phyloP scores from a whole-genome alignment of 2,329 filamentous ascomycete species.

The Periconia macrospinosa region DNA sequence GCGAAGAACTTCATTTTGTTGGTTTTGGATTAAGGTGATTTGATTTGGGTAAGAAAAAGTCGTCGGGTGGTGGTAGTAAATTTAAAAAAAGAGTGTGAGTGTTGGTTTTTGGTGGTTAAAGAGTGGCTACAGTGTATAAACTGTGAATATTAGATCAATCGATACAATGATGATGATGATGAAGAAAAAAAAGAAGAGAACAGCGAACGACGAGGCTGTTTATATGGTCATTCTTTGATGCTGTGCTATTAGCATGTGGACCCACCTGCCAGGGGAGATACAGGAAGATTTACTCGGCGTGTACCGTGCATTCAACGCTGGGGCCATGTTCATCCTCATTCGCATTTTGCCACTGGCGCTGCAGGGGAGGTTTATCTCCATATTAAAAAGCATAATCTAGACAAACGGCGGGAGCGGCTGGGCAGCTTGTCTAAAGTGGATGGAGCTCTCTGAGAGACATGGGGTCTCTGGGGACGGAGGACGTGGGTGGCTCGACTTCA shows the following conservation, averaged over 20 bases:
- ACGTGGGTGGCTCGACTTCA: background rate
- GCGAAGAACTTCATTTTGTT: conserved; percentile 36
- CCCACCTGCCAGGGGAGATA: background rate
- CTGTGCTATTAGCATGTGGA: background rate
- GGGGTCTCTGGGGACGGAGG: too few relatives aligned
- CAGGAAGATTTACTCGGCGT: background rate
- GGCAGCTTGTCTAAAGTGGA: background rate
- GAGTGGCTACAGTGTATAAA: conserved; percentile 33
- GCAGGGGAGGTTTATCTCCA: background rate
- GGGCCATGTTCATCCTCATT: background rate
- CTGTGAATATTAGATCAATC: conserved; percentile 19
- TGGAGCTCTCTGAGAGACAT: background rate
- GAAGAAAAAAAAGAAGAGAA: conserved; percentile 6
- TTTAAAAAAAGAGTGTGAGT: conserved; percentile 17
- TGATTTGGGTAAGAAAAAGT: conserved; percentile 5
- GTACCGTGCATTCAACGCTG: background rate
- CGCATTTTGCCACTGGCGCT: background rate
- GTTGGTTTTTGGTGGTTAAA: conserved; percentile 12
- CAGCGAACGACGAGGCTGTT: conserved; percentile 11
- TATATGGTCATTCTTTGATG: conserved; percentile 13
- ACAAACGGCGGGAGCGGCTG: background rate
- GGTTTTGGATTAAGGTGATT: conserved; percentile 9
- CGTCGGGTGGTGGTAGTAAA: conserved; percentile 5
- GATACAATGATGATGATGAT: conserved; percentile 14
- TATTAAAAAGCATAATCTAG: background rate